Evolutionary conservation across 768 basidiomycete genomes (phyloP).

Genomic region (Suillus alpinus): DNA sequence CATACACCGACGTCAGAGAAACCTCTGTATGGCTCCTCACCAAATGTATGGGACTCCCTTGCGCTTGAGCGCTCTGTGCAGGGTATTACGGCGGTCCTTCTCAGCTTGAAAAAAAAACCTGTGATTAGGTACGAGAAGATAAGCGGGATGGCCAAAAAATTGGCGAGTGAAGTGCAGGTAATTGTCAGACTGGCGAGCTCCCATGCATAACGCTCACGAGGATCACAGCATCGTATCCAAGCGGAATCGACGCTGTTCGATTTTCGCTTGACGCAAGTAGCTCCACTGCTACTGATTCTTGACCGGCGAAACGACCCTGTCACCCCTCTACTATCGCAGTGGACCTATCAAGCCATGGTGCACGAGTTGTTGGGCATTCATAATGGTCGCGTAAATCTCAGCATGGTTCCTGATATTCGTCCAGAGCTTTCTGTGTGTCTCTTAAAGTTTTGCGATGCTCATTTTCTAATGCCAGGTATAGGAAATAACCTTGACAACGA

Average conservation of each 20-base stretch:
- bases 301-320: constrained; percentile 97
- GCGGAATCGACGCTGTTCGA: constrained; percentile 84
- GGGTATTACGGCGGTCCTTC: constrained; percentile 79
- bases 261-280: constrained; percentile 84
- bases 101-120: constrained; percentile 96
- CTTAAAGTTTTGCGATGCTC: constrained; percentile 4
- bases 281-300: constrained; percentile 87
- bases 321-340: constrained; percentile 92
- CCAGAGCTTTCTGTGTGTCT: constrained; percentile 74
- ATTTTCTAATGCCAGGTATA: constrained; percentile 28
- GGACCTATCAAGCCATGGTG: constrained; percentile 99
- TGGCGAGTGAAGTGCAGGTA: constrained; percentile 86
- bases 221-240: constrained; percentile 69
- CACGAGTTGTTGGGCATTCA: constrained; percentile 93
- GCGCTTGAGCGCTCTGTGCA: constrained; percentile 79
- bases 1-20: constrained; percentile 58
- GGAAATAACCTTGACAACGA: constrained; percentile 92
- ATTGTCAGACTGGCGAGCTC: constrained; percentile 5
- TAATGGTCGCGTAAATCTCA: constrained; percentile 88
- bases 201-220: neutral
- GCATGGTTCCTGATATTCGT: constrained; percentile 77
- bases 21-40: constrained; percentile 70
- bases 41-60: constrained; percentile 68
- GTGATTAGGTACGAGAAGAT: constrained; percentile 92
- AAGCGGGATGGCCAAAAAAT: constrained; percentile 87